Percentiles rank a stretch among this genome's conserved stretches.
phyloP scores from a whole-genome alignment of 805 yeast genomes.

The Spathaspora arborariae region DNA sequence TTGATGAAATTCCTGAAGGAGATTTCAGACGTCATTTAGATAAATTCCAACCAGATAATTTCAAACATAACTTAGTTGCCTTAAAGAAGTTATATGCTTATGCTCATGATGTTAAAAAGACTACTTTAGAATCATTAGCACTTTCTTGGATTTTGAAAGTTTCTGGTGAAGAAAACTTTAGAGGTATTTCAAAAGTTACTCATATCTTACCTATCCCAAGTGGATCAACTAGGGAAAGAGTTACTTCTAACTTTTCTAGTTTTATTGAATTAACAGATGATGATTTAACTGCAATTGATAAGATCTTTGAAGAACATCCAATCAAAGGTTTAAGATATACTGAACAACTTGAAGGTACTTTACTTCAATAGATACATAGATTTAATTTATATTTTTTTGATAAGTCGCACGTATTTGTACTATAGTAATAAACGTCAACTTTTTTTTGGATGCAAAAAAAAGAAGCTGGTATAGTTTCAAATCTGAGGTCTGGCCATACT shows the following conservation, averaged over 20 bases:
- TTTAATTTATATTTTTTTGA: too few relatives aligned
- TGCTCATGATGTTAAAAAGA: slow-evolving; percentile 43
- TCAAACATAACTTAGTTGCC: slow-evolving; percentile 48
- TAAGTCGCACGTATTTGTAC: not conserved
- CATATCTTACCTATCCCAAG: slow-evolving; percentile 78
- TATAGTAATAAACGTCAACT: not conserved
- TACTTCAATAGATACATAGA: slow-evolving; percentile 4
- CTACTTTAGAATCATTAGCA: slow-evolving; percentile 54
- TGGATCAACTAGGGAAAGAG: slow-evolving; percentile 56
- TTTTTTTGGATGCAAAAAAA: not conserved
- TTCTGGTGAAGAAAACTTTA: slow-evolving; percentile 55
- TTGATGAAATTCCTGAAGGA: slow-evolving; percentile 47
- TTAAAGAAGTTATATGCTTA: slow-evolving; percentile 47
- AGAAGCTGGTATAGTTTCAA: not conserved
- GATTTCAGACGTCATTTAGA: slow-evolving; percentile 53
- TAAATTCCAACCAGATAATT: slow-evolving; percentile 56
- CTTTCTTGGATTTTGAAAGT: slow-evolving; percentile 51
- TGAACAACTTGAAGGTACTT: slow-evolving; percentile 15
- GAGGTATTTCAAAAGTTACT: slow-evolving; percentile 43
- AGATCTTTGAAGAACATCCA: slow-evolving; percentile 37
- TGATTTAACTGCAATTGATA: slow-evolving; percentile 53
- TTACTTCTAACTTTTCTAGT: slow-evolving; percentile 54
- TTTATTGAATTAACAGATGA: slow-evolving; percentile 46
- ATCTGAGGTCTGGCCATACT: not conserved
- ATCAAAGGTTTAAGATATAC: slow-evolving; percentile 59